phyloP scores from a whole-genome alignment of 352 stramenopile species.

The Ophiocytium majus region DNA sequence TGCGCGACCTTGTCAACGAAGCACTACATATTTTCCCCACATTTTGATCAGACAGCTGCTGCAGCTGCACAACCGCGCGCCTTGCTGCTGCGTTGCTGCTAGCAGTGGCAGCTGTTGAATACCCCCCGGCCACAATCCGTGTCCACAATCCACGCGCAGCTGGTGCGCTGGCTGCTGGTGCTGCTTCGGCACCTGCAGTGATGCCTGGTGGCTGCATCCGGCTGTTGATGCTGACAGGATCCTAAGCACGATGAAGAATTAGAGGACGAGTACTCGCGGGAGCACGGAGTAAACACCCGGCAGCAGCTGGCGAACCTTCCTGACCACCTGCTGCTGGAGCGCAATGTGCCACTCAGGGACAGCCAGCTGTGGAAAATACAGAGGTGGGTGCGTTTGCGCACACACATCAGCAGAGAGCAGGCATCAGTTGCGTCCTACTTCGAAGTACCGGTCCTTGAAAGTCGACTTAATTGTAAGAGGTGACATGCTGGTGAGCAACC shows the following conservation, averaged over 20 bases:
- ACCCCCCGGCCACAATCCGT: background rate
- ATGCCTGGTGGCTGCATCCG: background rate
- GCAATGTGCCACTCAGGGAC: conserved; percentile 42
- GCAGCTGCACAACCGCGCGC: background rate
- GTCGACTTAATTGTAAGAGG: too few species aligned
- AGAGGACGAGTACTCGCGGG: background rate
- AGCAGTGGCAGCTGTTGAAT: background rate
- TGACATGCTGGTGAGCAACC: too few species aligned
- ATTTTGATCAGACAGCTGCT: background rate
- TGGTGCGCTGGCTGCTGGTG: background rate
- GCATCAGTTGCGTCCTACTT: background rate
- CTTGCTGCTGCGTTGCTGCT: background rate
- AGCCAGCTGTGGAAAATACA: conserved; percentile 53
- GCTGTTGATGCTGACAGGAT: background rate
- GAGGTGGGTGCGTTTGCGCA: conserved; percentile 24
- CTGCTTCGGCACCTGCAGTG: background rate
- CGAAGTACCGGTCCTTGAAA: background rate
- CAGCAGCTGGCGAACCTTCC: background rate
- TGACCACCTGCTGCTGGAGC: conserved; percentile 33
- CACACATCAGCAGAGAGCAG: background rate
- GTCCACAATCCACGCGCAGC: background rate
- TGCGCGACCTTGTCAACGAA: background rate
- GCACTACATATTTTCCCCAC: background rate
- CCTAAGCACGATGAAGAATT: background rate
- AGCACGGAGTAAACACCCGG: conserved; percentile 14